Evolutionary conservation across 805 yeast genomes (phyloP).

Genomic region (Sugiyamaella boreocaroliniensis): DNA sequence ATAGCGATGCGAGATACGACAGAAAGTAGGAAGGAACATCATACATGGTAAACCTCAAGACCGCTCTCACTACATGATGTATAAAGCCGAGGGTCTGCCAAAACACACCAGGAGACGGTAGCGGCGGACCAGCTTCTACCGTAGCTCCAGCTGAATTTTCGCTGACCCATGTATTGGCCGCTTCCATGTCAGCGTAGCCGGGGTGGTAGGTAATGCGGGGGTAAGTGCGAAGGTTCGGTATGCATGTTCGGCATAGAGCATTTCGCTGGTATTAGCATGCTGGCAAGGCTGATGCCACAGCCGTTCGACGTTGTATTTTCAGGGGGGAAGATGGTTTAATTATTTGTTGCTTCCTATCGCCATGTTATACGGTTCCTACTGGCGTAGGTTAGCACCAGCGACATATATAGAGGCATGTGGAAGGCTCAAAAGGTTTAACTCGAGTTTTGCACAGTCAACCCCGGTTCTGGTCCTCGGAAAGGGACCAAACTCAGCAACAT

Average conservation of each 20-base stretch:
- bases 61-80: background rate
- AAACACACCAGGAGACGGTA: background rate
- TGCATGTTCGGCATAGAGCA: background rate
- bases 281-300: too few species aligned
- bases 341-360: too few species aligned
- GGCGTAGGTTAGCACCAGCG: too few species aligned
- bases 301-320: background rate
- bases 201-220: background rate
- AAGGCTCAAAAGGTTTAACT: too few species aligned
- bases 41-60: constrained; percentile 12
- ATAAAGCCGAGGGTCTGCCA: constrained; percentile 1
- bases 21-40: constrained; percentile 25
- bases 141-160: background rate
- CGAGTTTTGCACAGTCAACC: too few species aligned
- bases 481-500: background rate
- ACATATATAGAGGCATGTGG: too few species aligned
- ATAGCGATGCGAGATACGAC: constrained; percentile 22
- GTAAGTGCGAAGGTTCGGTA: background rate
- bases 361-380: too few species aligned
- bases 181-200: background rate
- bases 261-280: too few species aligned
- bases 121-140: background rate
- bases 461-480: background rate
- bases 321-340: background rate
- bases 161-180: background rate